Evolutionary conservation across 108 stramenopile species (phyloP).

Genomic region (Poteriospumella lacustris): DNA sequence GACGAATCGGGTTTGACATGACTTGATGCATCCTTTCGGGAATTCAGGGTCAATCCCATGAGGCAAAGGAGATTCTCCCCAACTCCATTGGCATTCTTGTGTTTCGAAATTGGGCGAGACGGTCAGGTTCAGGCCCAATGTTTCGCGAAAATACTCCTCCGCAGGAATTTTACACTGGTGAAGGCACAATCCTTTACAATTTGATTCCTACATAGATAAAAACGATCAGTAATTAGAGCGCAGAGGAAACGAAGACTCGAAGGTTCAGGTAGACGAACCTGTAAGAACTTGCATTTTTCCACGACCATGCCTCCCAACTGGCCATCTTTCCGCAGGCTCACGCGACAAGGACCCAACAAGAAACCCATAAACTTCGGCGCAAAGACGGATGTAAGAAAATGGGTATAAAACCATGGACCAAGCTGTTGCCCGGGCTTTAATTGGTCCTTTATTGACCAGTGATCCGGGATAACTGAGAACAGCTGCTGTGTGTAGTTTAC

Average conservation of each 20-base stretch:
- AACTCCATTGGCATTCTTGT: slow-evolving; percentile 85
- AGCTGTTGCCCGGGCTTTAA: too few relatives aligned
- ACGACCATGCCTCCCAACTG: slow-evolving; percentile 72
- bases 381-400: slow-evolving; percentile 68
- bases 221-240: background rate
- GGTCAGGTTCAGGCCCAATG: slow-evolving; percentile 67
- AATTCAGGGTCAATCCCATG: background rate
- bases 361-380: slow-evolving; percentile 71
- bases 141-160: slow-evolving; percentile 72
- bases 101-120: slow-evolving; percentile 78
- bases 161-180: slow-evolving; percentile 80
- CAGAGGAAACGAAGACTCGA: too few relatives aligned
- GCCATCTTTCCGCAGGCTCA: slow-evolving; percentile 74
- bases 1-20: background rate
- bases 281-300: slow-evolving; percentile 83
- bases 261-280: slow-evolving; percentile 31
- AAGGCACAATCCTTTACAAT: slow-evolving; percentile 79
- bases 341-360: slow-evolving; percentile 58
- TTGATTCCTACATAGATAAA: slow-evolving; percentile 47
- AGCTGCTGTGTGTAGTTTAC: too few relatives aligned
- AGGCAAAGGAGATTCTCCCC: slow-evolving; percentile 52
- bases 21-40: background rate
- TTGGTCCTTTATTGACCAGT: too few relatives aligned
- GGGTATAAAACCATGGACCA: slow-evolving; percentile 77
- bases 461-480: too few relatives aligned